Evolutionary conservation across 257 asterid genomes (phyloP).

Genomic region (Solanum ahanhuiri): DNA sequence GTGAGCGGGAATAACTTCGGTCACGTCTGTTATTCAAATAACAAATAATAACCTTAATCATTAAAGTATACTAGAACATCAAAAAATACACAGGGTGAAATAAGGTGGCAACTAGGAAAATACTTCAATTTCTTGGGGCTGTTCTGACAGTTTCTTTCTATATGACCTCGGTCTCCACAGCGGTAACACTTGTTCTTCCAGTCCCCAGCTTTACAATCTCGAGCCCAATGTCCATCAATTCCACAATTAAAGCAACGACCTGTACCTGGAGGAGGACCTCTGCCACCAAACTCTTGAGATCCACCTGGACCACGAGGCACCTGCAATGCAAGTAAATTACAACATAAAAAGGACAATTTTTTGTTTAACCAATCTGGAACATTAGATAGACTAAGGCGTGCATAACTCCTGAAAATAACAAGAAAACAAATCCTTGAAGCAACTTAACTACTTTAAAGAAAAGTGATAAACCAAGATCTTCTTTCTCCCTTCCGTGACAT

Average conservation of each 20-base stretch:
- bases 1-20: conserved; percentile 44
- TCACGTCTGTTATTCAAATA: conserved; percentile 17
- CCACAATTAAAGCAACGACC: conserved; percentile 69
- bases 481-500: not conserved
- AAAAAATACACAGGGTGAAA: not conserved
- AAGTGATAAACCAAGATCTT: not conserved
- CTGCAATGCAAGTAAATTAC: conserved; percentile 8
- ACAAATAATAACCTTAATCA: not conserved
- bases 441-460: not conserved
- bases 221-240: conserved; percentile 59
- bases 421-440: not conserved
- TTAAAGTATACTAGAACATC: not conserved
- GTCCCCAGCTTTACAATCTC: conserved; percentile 62
- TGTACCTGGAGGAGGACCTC: conserved; percentile 55
- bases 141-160: conserved; percentile 42
- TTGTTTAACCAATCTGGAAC: not conserved
- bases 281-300: conserved; percentile 41
- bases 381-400: not conserved
- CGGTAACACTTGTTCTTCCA: conserved; percentile 62
- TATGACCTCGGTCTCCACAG: conserved; percentile 60
- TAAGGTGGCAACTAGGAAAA: not conserved
- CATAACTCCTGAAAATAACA: not conserved
- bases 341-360: not conserved
- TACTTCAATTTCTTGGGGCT: conserved; percentile 42
- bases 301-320: conserved; percentile 63